Conservation (phyloP, 306 rosid species). For the Elaeagnus macrophylla region DNA sequence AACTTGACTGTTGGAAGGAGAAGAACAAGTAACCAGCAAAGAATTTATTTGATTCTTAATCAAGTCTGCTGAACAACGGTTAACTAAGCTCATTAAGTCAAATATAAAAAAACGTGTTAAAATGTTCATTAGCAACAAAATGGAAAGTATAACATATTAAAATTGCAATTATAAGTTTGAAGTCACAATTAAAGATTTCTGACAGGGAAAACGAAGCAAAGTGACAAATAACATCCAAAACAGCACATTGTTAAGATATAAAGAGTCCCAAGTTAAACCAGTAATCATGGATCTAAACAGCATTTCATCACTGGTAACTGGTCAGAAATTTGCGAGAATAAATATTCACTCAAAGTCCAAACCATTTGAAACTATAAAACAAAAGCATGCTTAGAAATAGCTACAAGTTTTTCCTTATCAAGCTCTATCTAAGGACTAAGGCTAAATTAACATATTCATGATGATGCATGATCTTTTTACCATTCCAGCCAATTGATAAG, state of each 20-base stretch:
- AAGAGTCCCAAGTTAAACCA: not conserved
- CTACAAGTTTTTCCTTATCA: not conserved
- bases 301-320: too few relatives aligned
- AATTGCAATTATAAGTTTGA: not conserved
- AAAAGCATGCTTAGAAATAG: too few relatives aligned
- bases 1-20: slow-evolving; percentile 31
- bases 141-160: not conserved
- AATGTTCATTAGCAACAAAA: not conserved
- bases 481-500: too few relatives aligned
- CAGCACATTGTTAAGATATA: not conserved
- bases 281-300: too few relatives aligned
- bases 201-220: not conserved
- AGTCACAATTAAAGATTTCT: not conserved
- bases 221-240: not conserved
- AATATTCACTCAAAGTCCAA: too few relatives aligned
- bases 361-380: too few relatives aligned
- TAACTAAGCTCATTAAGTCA: not conserved
- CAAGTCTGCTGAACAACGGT: slow-evolving; percentile 7
- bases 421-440: not conserved
- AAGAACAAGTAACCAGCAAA: slow-evolving; percentile 23
- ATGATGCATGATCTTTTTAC: not conserved
- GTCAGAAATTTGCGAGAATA: too few relatives aligned
- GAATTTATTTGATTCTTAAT: not conserved
- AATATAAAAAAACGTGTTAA: not conserved
- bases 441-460: not conserved